Percentiles rank a stretch among this genome's conserved stretches.
Evolutionary conservation across 2,329 filamentous ascomycete genomes (phyloP).

Genomic region (Colletotrichum sp.): DNA sequence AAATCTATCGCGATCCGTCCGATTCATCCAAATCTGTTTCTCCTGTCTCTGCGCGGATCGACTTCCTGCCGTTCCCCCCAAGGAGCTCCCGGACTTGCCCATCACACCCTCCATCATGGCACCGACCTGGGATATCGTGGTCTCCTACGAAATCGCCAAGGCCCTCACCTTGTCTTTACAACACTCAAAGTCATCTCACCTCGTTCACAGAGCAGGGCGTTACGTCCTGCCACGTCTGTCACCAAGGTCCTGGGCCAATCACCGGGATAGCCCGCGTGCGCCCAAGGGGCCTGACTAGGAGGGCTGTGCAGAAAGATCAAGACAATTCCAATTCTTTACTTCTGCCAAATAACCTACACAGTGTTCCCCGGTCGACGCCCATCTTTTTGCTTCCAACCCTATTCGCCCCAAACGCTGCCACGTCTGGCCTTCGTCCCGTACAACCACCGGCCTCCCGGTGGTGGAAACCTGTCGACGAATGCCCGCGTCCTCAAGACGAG

Average conservation of each 20-base stretch:
- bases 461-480: neutral
- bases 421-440: constrained; percentile 2
- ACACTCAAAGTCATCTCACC: neutral
- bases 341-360: constrained; percentile 3
- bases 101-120: neutral
- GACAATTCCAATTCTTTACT: constrained; percentile 8
- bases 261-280: neutral
- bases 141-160: neutral
- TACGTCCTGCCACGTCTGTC: neutral
- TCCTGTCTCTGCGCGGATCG: neutral
- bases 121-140: neutral
- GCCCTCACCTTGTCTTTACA: neutral
- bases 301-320: neutral
- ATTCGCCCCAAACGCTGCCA: constrained; percentile 13
- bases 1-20: neutral
- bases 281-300: neutral
- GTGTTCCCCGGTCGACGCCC: neutral
- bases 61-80: neutral
- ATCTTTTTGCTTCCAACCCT: neutral
- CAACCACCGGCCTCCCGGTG: neutral
- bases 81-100: neutral
- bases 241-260: neutral
- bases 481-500: neutral
- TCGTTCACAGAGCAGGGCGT: neutral
- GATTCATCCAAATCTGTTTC: neutral